Evolutionary conservation across 1,284 basidiomycete species (phyloP).

Genomic region (Cryptococcus sp.): DNA sequence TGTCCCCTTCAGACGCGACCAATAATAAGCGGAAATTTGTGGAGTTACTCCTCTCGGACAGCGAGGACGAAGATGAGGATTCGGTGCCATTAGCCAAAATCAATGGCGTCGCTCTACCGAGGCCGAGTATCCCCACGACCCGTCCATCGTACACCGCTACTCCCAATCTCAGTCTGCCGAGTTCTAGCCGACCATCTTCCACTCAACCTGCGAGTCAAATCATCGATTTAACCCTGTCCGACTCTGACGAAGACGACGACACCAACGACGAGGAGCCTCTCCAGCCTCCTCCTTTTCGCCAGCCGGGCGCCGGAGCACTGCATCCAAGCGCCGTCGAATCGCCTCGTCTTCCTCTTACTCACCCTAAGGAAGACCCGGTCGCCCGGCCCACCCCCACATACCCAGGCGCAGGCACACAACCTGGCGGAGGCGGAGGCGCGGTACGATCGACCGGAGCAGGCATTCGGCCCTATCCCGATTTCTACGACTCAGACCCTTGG

Average conservation of each 20-base stretch:
- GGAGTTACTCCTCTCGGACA: slow-evolving; percentile 76
- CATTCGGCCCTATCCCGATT: too few relatives aligned
- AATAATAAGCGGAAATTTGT: slow-evolving; percentile 54
- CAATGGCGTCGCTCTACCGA: slow-evolving; percentile 2
- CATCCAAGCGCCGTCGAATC: slow-evolving; percentile 33
- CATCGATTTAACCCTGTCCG: slow-evolving; percentile 35
- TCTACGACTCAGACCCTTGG: too few relatives aligned
- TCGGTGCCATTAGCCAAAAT: slow-evolving; percentile 2
- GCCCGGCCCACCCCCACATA: neutral
- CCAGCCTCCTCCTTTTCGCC: slow-evolving; percentile 31
- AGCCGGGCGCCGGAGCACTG: slow-evolving; percentile 36
- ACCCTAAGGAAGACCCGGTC: neutral
- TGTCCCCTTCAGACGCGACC: slow-evolving; percentile 5
- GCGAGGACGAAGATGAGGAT: slow-evolving; percentile 68
- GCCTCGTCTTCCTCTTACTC: slow-evolving; percentile 5
- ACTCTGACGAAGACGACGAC: slow-evolving; percentile 34
- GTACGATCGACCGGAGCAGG: too few relatives aligned
- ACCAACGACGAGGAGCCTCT: slow-evolving; percentile 9
- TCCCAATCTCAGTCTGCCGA: neutral
- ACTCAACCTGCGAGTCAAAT: slow-evolving; percentile 14
- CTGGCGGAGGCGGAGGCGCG: too few relatives aligned
- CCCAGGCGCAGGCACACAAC: too few relatives aligned
- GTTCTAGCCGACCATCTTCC: slow-evolving; percentile 7
- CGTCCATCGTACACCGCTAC: slow-evolving; percentile 2
- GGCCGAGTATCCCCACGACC: neutral